Base-by-base conservation (phyloP, 768 basidiomycete species). In the Suillus tomentosus region DNA sequence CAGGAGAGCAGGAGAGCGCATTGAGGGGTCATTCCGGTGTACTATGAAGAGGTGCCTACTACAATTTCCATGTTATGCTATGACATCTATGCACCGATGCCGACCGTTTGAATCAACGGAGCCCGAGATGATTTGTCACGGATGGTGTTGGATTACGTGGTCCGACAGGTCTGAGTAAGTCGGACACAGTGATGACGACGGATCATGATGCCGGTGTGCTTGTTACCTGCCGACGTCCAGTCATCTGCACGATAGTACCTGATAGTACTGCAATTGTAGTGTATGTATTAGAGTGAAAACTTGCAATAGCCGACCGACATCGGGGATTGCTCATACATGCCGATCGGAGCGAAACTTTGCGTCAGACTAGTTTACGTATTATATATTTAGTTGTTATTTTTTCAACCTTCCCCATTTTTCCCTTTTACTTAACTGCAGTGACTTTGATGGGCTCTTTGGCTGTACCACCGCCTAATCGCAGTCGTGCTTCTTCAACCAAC, bases 1-100 rank as follows among this genome's bases (percentile, higher is more conserved):
- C 91, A 92, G 82, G 92, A 94, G 85, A 92, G 90, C 84, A 88
- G 92, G 83, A 84, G 92, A 81, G 83, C 87, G 45, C 84, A 85
- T 76, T 85, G 74, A 74, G 63, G 40, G 27, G 40, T 6, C 5
- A 39, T 53, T 39, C 31, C 5, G 31, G 31, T 31, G 5, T 31
- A 31, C 31, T 31, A 31, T 31, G 31, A 31, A 31, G 31, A 31
- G 31, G 31, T 31, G 40, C 39, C 22, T 31, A 11, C 31, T 59
- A 58, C 64, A 61, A 40, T 47, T 54, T 56, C 56, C 5, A 65
- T 67, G 65, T 62, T 39, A 47, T 65, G 66, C 58, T 57, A 31
- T 68, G 65, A 36, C 48, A 36, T 63, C 55, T 59, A 64, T 50
- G 67, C 66, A 31, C 31, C 31, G 31, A 31, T 31, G 31, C 31